These are phyloP conservation scores for Neofusicoccum ribis DNA, from an alignment of 2,329 filamentous ascomycete species.

Conservation along the genomic window DNA sequence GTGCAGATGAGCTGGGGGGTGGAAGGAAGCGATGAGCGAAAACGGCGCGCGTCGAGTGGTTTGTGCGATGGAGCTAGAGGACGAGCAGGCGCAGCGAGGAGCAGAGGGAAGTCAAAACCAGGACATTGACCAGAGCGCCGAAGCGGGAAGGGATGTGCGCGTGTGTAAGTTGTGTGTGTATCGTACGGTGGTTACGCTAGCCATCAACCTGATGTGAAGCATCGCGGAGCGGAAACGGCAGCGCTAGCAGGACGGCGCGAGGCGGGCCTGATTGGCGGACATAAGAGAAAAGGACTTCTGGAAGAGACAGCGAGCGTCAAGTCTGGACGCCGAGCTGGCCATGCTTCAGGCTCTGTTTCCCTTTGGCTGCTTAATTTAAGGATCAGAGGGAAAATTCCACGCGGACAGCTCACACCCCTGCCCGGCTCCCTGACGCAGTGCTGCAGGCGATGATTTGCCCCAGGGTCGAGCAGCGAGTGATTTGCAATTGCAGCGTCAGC, in stretches of 20 bases:
- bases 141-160: constrained; percentile 6
- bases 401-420: neutral
- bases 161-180: constrained; percentile 6
- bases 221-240: neutral
- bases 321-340: neutral
- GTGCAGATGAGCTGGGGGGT: constrained; percentile 11
- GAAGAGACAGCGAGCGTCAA: neutral
- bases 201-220: constrained; percentile 7
- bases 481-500: constrained; percentile 16
- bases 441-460: constrained; percentile 12
- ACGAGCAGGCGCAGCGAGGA: neutral
- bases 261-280: neutral
- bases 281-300: neutral
- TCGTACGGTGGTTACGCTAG: constrained; percentile 3
- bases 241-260: neutral
- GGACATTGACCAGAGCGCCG: neutral
- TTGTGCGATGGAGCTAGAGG: constrained; percentile 14
- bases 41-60: neutral
- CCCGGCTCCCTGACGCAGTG: neutral
- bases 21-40: constrained; percentile 3
- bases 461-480: constrained; percentile 17
- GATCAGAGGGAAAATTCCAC: constrained; percentile 1
- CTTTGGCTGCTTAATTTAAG: constrained; percentile 8
- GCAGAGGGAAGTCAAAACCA: neutral
- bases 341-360: constrained; percentile 3